Evolutionary conservation across 2,329 filamentous ascomycete species (phyloP), one percentile per base, ranked within the genome.

Genomic region (Lasiodiplodia citricola): DNA sequence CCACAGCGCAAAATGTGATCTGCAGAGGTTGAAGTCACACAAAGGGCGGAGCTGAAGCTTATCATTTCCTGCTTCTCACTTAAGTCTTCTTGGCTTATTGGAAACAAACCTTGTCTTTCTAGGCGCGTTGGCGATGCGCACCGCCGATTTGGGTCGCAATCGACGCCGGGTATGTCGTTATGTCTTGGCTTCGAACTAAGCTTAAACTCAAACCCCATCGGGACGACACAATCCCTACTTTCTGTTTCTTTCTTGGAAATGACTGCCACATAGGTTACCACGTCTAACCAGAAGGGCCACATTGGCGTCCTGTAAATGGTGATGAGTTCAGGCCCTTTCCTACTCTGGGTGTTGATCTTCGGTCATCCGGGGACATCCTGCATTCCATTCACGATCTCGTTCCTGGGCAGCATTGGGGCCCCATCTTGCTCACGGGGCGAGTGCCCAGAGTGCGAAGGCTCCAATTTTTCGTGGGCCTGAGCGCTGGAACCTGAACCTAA

Each of bases 81-180:
- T 35, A 31, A 16, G 13, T 7, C 14, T n/a, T 18, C 52, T 55
- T 55, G 52, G 52, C 52, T 55, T 16, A 18, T 16, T 16, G 5
- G 37, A 35, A 21, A 4, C 2, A 55, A 35, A 10, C 16, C 25
- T 35, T 35, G 25, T 35, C 0, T 21, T 25, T 2, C 51, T 54
- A 25, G 51, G 21, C 11, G n/a, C 38, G 14, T 3, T 55, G 52
- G 31, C 18, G 31, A 55, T 55, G 6, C 14, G 25, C 31, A 55
- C 52, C 51, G 23, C 11, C 10, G 51, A 28, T 23, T 35, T 35
- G 52, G 52, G 52, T 31, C 52, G 52, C 52, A 55, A 55, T 35
- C 52, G 52, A 35, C 52, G 52, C 52, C 52, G 52, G 52, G 4
- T 16, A 55, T 55, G 52, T 55, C 25, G 52, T 55, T 55, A 55